Evolutionary conservation across 345 rosid species (phyloP).

Genomic region (Gossypium stocksii): DNA sequence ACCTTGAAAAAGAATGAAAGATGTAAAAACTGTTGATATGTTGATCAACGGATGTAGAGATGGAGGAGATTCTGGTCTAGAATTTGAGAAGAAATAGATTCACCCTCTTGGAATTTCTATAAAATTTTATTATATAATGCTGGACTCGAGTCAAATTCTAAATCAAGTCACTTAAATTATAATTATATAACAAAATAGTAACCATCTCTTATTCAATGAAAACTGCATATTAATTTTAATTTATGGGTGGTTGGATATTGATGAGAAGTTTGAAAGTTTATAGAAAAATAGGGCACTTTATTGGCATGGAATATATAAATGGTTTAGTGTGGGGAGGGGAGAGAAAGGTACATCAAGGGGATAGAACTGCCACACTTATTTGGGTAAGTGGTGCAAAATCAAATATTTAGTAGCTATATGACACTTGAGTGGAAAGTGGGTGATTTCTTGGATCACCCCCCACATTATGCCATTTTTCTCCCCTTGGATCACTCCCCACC

Average conservation of each 20-base stretch:
- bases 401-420: background rate
- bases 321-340: constrained; percentile 17
- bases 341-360: constrained; percentile 26
- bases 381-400: constrained; percentile 1
- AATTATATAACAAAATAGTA: no score
- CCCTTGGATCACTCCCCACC: constrained; percentile 24
- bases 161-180: no score
- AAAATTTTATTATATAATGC: no score
- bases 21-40: no score
- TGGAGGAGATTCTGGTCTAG: no score
- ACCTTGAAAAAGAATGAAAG: background rate
- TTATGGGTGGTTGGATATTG: background rate
- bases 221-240: background rate
- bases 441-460: constrained; percentile 31
- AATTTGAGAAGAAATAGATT: no score
- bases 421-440: constrained; percentile 6
- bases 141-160: no score
- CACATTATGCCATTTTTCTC: background rate
- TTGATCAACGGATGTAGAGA: background rate
- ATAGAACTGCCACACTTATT: background rate
- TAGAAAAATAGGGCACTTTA: background rate
- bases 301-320: background rate
- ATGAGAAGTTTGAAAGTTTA: constrained; percentile 18
- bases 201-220: background rate
- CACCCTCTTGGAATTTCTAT: no score